Evolutionary conservation across 2,329 filamentous ascomycete genomes (phyloP).

Genomic region (Aureobasidium subglaciale): DNA sequence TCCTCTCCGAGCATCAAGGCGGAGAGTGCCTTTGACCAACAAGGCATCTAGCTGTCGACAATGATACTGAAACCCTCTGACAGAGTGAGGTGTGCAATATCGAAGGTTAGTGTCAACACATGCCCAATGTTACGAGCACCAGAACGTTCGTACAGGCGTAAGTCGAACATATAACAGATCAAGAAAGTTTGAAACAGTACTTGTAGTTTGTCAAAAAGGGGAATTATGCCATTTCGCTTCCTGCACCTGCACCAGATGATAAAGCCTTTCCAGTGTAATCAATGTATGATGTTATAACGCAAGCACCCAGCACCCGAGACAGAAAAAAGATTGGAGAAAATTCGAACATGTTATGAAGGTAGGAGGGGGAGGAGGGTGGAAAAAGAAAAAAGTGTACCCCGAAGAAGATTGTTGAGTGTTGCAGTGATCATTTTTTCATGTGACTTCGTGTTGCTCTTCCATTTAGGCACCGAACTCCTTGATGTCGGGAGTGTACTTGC

Average conservation of each 20-base stretch:
- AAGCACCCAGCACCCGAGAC: conserved; percentile 11
- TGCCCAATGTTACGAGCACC: too few species aligned
- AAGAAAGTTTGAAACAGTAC: neutral
- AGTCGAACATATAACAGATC: neutral
- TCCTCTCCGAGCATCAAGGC: too few species aligned
- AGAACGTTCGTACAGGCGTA: too few species aligned
- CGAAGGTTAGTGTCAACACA: too few species aligned
- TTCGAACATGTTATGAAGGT: neutral
- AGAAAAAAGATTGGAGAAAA: neutral
- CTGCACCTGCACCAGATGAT: conserved; percentile 14
- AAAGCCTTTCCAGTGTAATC: conserved; percentile 13
- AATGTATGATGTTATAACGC: conserved; percentile 9
- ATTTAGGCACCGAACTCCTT: conserved; percentile 53
- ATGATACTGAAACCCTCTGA: too few species aligned
- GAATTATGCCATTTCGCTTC: conserved; percentile 15
- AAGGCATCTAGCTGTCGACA: too few species aligned
- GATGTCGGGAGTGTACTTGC: conserved; percentile 51
- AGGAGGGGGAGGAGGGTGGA: neutral
- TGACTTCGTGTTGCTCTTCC: conserved; percentile 9
- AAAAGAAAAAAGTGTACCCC: conserved; percentile 3
- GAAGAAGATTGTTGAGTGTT: neutral
- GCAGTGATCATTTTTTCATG: conserved; percentile 15
- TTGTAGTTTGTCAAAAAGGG: conserved; percentile 1
- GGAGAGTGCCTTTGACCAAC: too few species aligned
- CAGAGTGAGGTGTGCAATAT: too few species aligned